These are phyloP conservation scores for Albifimbria verrucaria DNA, from an alignment of 2,329 filamentous ascomycete genomes.

Conservation along the genomic window DNA sequence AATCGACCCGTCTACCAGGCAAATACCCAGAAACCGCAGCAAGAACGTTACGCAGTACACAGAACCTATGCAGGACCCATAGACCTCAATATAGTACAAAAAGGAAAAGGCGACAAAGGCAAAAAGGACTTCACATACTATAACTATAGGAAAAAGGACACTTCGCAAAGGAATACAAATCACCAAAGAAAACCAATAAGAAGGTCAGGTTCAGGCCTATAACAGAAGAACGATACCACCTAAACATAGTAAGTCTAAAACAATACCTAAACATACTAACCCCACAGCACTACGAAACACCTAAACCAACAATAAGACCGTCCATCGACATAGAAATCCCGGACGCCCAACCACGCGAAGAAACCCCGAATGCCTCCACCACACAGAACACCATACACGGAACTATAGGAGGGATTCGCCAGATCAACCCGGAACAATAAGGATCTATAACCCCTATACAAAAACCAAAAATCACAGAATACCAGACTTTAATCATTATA, in stretches of 20 bases:
- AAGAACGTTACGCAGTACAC: not conserved
- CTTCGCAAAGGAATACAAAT: not conserved
- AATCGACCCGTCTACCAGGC: no score
- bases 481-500: no score
- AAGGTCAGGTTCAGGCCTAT: not conserved
- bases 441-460: not conserved
- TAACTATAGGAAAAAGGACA: not conserved
- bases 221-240: not conserved
- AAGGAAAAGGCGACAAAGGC: no score
- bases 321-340: not conserved
- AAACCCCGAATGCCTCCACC: not conserved
- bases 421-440: not conserved
- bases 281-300: not conserved
- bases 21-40: no score
- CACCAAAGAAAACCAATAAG: not conserved
- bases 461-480: not conserved
- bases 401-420: not conserved
- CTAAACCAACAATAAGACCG: not conserved
- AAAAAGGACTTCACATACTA: not conserved
- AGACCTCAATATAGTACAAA: not conserved
- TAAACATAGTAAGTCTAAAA: not conserved
- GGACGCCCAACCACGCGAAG: not conserved
- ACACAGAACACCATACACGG: not conserved
- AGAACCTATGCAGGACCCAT: not conserved
- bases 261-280: not conserved